These are phyloP conservation scores for Abortiporus biennis DNA, from an alignment of 1,284 basidiomycete species.

Conservation along the genomic window DNA sequence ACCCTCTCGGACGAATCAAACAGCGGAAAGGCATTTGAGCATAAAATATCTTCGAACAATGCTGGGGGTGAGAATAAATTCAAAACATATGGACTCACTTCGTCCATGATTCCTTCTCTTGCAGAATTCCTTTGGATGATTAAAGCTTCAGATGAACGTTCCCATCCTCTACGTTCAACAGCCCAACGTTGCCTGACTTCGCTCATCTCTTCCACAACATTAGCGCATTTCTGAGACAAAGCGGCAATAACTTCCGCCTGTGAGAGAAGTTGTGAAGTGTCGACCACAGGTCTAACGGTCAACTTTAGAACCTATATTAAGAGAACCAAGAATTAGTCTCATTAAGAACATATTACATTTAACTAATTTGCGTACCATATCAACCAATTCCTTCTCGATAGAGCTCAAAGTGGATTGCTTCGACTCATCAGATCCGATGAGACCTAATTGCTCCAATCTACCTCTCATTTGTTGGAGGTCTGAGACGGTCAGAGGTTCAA, in stretches of 20 bases:
- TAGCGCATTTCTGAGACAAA: constrained; percentile 52
- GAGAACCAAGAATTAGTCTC: constrained; percentile 9
- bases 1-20: too few relatives aligned
- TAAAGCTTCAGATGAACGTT: constrained; percentile 54
- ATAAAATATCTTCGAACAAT: too few relatives aligned
- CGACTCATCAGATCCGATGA: constrained; percentile 13
- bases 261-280: constrained; percentile 42
- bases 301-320: constrained; percentile 41
- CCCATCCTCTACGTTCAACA: constrained; percentile 52
- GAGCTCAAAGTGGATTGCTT: constrained; percentile 15
- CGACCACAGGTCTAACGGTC: constrained; percentile 23
- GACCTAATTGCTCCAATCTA: constrained; percentile 19
- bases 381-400: constrained; percentile 46
- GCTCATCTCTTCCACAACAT: constrained; percentile 40
- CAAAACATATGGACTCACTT: constrained; percentile 30
- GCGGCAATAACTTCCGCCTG: constrained; percentile 58
- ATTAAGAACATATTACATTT: constrained; percentile 6
- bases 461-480: background rate
- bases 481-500: too few relatives aligned
- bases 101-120: constrained; percentile 29
- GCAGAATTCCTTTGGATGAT: constrained; percentile 40
- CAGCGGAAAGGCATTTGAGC: too few relatives aligned
- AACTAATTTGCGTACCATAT: constrained; percentile 58
- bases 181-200: constrained; percentile 55
- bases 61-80: background rate